phyloP scores from a whole-genome alignment of 352 stramenopile genomes.

The Vaucheria bursata region DNA sequence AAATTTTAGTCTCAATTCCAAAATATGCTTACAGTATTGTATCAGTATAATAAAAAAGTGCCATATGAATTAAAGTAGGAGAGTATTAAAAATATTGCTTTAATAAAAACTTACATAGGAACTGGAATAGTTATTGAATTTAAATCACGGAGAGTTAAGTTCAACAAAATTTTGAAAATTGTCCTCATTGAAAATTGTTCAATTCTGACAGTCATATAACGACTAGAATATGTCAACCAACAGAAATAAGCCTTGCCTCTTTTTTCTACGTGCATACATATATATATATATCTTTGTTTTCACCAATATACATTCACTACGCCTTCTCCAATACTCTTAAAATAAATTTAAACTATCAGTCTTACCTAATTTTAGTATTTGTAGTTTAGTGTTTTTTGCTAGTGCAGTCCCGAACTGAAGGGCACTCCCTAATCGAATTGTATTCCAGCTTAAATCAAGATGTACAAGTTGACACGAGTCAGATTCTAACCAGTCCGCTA shows the following conservation, averaged over 20 bases:
- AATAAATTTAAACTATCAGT: not conserved
- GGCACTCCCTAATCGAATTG: conserved; percentile 34
- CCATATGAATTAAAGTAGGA: no score
- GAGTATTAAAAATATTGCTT: no score
- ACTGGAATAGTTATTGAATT: no score
- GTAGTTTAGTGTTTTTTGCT: conserved; percentile 19
- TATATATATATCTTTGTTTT: no score
- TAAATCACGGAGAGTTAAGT: no score
- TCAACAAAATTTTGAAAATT: no score
- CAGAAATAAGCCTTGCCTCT: not conserved
- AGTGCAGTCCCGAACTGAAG: conserved; percentile 34
- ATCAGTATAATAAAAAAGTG: no score
- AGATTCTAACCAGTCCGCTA: conserved; percentile 28
- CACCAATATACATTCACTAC: not conserved
- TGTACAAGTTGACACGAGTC: conserved; percentile 23
- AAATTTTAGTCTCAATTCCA: no score
- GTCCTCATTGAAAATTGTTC: no score
- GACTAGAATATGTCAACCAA: not conserved
- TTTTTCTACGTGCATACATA: not conserved
- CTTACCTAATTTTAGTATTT: not conserved
- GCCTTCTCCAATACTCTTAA: not conserved
- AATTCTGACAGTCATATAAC: no score
- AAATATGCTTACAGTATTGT: no score
- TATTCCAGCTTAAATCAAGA: conserved; percentile 47
- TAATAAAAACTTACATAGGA: no score